These are phyloP conservation scores for Colletotrichum spinosum DNA, from an alignment of 2,329 filamentous ascomycete species.

Conservation along the genomic window DNA sequence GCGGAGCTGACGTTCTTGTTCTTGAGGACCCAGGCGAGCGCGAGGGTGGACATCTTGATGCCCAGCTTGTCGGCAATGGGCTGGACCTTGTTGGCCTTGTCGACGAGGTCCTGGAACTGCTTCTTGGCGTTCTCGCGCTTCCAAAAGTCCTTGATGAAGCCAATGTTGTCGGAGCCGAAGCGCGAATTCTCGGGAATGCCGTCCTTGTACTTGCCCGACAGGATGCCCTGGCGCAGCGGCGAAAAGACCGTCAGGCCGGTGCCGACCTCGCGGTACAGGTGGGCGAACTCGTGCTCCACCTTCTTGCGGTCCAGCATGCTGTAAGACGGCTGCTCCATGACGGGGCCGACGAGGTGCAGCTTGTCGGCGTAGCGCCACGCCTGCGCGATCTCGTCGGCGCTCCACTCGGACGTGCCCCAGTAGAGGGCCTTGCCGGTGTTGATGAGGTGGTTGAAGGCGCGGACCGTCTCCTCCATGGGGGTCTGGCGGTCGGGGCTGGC, in stretches of 20 bases:
- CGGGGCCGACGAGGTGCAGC: conserved; percentile 70
- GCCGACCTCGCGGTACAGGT: conserved; percentile 69
- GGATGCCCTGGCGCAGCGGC: conserved; percentile 67
- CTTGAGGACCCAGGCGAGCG: conserved; percentile 72
- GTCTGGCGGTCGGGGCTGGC: conserved; percentile 69
- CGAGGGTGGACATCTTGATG: conserved; percentile 66
- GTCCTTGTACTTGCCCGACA: conserved; percentile 76
- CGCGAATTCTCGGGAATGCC: conserved; percentile 71
- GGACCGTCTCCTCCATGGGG: conserved; percentile 77
- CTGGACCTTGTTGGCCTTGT: conserved; percentile 69
- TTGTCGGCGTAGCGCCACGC: conserved; percentile 71
- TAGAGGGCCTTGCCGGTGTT: conserved; percentile 76
- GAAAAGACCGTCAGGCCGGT: conserved; percentile 73
- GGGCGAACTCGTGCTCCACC: conserved; percentile 72
- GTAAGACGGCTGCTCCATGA: conserved; percentile 76
- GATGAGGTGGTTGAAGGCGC: conserved; percentile 78
- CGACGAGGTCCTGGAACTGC: conserved; percentile 66
- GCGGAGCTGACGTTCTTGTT: conserved; percentile 72
- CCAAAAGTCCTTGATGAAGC: conserved; percentile 66
- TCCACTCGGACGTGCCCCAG: conserved; percentile 79
- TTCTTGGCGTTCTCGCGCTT: conserved; percentile 60
- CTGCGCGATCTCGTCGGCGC: conserved; percentile 72
- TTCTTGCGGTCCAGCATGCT: conserved; percentile 71
- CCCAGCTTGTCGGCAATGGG: conserved; percentile 74
- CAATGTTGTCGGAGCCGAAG: conserved; percentile 65